Percentiles rank a stretch among this genome's conserved stretches.
Evolutionary conservation across 176 grass and related monocot genomes (phyloP).

Genomic region (Triticum timopheevii): DNA sequence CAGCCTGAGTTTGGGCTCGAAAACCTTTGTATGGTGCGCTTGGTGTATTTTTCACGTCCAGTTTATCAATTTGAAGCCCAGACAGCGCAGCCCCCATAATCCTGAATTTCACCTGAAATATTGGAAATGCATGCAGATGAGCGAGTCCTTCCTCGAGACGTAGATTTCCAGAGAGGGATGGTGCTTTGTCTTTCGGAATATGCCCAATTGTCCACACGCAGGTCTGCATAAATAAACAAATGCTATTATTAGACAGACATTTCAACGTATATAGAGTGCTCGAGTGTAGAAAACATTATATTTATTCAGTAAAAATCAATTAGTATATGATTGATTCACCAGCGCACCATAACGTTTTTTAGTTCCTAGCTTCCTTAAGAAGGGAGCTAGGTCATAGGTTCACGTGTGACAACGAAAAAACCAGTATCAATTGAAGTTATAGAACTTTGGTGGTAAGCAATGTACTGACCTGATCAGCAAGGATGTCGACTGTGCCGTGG

Average conservation of each 20-base stretch:
- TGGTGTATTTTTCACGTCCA: slow-evolving; percentile 71
- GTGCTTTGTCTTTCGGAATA: slow-evolving; percentile 92
- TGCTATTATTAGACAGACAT: slow-evolving; percentile 12
- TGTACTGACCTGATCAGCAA: slow-evolving; percentile 73
- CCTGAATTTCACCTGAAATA: slow-evolving; percentile 82
- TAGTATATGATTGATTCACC: not conserved
- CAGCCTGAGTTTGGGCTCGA: slow-evolving; percentile 85
- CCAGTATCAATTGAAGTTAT: not conserved
- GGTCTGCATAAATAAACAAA: slow-evolving; percentile 50
- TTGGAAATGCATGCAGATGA: slow-evolving; percentile 64
- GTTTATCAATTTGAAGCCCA: slow-evolving; percentile 88
- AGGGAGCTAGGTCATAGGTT: not conserved
- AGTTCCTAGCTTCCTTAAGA: not conserved
- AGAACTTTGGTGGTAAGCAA: not conserved
- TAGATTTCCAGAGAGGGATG: slow-evolving; percentile 79
- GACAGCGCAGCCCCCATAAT: slow-evolving; percentile 90
- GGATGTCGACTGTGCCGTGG: slow-evolving; percentile 83
- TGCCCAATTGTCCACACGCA: slow-evolving; percentile 87
- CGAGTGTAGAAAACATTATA: not conserved
- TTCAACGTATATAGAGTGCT: not conserved
- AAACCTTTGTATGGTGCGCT: slow-evolving; percentile 86
- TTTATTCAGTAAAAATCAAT: not conserved
- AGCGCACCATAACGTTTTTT: not conserved
- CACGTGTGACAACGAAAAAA: not conserved
- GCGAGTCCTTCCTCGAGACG: slow-evolving; percentile 63